These are phyloP conservation scores for Chlamydomonas eustigma DNA, from an alignment of 139 green algal species.

Conservation along the genomic window DNA sequence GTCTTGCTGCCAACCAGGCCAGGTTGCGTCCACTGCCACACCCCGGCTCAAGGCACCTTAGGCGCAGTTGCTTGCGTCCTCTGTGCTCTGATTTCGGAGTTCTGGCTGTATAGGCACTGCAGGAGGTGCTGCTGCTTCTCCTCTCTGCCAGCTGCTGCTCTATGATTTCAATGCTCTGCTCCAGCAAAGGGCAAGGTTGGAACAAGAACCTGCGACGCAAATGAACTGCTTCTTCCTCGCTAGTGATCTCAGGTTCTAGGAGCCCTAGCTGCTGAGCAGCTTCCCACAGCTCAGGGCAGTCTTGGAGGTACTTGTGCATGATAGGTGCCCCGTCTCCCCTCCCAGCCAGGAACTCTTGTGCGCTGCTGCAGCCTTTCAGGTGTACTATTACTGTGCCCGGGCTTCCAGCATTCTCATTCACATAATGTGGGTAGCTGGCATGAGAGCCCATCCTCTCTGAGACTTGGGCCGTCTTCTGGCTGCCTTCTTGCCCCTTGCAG, in stretches of 20 bases:
- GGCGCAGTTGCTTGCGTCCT: neutral
- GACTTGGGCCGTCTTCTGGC: no score
- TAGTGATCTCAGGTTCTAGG: neutral
- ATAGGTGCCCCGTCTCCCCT: no score
- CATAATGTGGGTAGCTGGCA: no score
- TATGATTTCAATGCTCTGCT: neutral
- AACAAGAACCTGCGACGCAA: conserved; percentile 4
- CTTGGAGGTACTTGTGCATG: neutral
- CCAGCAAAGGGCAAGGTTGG: neutral
- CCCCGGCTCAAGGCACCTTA: conserved; percentile 1
- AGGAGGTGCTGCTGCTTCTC: neutral
- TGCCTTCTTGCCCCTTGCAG: no score
- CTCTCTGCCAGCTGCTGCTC: conserved; percentile 2
- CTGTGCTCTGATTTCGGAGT: no score
- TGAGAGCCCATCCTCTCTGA: no score
- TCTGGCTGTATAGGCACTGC: neutral
- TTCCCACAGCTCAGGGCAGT: neutral
- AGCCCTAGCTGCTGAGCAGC: neutral
- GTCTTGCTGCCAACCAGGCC: neutral
- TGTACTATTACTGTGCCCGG: no score
- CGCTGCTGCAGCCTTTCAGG: no score
- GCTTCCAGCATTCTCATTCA: no score
- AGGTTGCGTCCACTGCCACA: conserved; percentile 13
- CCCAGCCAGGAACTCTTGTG: no score
- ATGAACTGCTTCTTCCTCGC: neutral